These are phyloP conservation scores for Salisapilia sapeloensis DNA, from an alignment of 352 stramenopile species.

Conservation along the genomic window DNA sequence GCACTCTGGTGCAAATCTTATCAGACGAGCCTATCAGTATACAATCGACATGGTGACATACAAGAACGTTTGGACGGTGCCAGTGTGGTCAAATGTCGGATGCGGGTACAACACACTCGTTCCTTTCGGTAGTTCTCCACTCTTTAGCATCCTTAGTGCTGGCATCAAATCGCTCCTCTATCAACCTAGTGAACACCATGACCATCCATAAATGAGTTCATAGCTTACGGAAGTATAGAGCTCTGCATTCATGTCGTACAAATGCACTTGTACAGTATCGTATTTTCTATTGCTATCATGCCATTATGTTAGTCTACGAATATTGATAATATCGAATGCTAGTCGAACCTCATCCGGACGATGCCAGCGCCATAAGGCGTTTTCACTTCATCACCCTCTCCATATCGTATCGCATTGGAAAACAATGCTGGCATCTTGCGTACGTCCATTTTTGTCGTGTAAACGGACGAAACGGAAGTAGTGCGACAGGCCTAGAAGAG, in stretches of 20 bases:
- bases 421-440: slow-evolving; percentile 53
- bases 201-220: too few relatives aligned
- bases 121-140: slow-evolving; percentile 36
- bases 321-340: not conserved
- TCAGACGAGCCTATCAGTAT: not conserved
- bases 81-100: not conserved
- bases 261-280: too few relatives aligned
- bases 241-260: too few relatives aligned
- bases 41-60: slow-evolving; percentile 3
- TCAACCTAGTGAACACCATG: slow-evolving; percentile 1
- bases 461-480: too few relatives aligned
- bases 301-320: not conserved
- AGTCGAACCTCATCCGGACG: too few relatives aligned
- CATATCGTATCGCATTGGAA: slow-evolving; percentile 46
- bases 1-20: not conserved
- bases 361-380: slow-evolving; percentile 43
- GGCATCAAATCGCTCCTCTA: slow-evolving; percentile 38
- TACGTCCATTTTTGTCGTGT: too few relatives aligned
- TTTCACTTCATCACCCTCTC: slow-evolving; percentile 33
- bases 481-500: too few relatives aligned
- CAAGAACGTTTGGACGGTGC: slow-evolving; percentile 16
- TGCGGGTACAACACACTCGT: slow-evolving; percentile 17
- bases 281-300: too few relatives aligned
- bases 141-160: slow-evolving; percentile 50
- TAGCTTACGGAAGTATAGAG: too few relatives aligned